Base-by-base conservation (phyloP, 2,329 filamentous ascomycete species). In the Penicillium fuscoglaucum region DNA sequence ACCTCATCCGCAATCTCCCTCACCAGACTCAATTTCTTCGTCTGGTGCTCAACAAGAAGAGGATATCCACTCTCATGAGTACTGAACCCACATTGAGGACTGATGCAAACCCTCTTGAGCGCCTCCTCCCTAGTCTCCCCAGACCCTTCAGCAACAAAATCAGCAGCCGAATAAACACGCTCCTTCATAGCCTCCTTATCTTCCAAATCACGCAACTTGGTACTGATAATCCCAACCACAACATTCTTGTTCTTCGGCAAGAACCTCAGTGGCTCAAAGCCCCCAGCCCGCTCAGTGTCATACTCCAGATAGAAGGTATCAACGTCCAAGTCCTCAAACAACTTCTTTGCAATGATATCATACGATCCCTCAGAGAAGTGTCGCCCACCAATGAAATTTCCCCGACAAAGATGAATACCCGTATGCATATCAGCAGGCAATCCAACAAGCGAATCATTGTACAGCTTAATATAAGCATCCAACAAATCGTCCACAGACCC, bases 61-160 rank as follows among this genome's bases (percentile, higher is more conserved):
- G 85, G 82, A 69, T 93, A 91, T 0, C 89, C 90, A 64, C 83
- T 86, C 66, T 88, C 85, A 72, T 92, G 89, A 43, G 86, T 90
- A 39, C 88, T 90, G 73, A 90, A 90, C 17, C 87, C 87, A 72
- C 87, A 90, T 76, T 91, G 88, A 0, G 88, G 88, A 69, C 85
- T 88, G 17, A 90, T 81, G 52, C 82, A 82, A 52, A 92, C 76
- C 62, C 87, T 83, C 74, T 88, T 82, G 13, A 93, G 77, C 0
- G 88, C 88, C 72, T 91, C 84, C 72, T 90, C 84, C 47, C 80
- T 79, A 2, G 79, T 84, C 75, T 89, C 80, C 2, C 83, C 83
- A 47, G 81, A 86, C 0, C 89, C 89, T 72, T 87, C 80, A 0
- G 88, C 88, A 33, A 92, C 83, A 73, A 86, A 87, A 44, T 88